These are phyloP conservation scores for Castanopsis chinensis DNA, from an alignment of 306 rosid species.

Conservation along the genomic window DNA sequence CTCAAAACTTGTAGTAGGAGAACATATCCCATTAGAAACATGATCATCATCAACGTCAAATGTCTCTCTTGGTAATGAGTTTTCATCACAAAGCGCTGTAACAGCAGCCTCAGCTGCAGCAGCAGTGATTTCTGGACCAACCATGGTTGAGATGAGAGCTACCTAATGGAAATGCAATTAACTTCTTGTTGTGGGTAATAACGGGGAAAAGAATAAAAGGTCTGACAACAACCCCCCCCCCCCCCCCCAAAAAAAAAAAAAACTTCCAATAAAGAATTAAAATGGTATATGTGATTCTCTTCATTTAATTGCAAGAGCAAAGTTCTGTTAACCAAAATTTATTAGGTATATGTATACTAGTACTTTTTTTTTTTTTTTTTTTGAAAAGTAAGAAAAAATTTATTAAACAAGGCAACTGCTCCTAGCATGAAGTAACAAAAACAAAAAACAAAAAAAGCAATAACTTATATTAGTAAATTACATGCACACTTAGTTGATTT, in stretches of 20 bases:
- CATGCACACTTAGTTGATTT: too few relatives aligned
- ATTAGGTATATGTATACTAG: not conserved
- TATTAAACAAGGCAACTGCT: too few relatives aligned
- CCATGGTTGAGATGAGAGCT: conserved; percentile 70
- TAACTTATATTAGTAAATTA: too few relatives aligned
- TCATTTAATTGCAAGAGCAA: not conserved
- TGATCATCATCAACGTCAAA: conserved; percentile 53
- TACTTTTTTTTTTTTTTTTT: too few relatives aligned
- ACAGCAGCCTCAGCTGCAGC: conserved; percentile 90
- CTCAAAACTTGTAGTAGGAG: conserved; percentile 30
- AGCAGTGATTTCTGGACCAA: conserved; percentile 73
- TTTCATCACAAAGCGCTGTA: conserved; percentile 72
- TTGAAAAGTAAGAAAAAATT: too few relatives aligned
- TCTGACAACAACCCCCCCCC: not conserved
- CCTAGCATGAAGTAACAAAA: too few relatives aligned
- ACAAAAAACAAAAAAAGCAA: too few relatives aligned
- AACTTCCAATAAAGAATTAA: not conserved
- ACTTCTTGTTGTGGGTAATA: conserved; percentile 4
- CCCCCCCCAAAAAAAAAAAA: not conserved
- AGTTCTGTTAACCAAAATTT: conserved; percentile 2
- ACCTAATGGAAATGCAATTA: conserved; percentile 55
- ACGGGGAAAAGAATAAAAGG: not conserved
- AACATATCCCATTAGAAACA: conserved; percentile 31
- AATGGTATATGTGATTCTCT: not conserved
- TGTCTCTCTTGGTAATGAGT: conserved; percentile 63